Conservation (phyloP, 1,139 yeast species). For the Wickerhamomyces sp. region DNA sequence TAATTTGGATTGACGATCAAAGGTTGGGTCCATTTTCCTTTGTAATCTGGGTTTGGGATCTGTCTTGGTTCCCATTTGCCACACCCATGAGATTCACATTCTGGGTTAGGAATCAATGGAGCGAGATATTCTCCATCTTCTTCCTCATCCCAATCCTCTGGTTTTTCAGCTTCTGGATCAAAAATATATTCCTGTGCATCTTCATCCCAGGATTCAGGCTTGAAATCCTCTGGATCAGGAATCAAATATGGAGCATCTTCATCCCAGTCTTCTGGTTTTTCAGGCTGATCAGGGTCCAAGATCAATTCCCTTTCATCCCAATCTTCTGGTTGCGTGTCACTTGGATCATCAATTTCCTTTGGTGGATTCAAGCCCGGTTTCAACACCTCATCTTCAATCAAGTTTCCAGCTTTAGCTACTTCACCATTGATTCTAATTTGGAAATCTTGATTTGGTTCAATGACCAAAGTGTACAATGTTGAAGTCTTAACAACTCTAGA, state of each 20-base stretch:
- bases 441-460: constrained; percentile 58
- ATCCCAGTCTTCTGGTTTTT: constrained; percentile 82
- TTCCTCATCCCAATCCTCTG: constrained; percentile 81
- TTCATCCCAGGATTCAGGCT: constrained; percentile 81
- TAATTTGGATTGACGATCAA: constrained; percentile 66
- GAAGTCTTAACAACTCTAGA: constrained; percentile 51
- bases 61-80: constrained; percentile 68
- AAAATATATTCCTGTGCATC: constrained; percentile 48
- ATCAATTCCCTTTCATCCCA: constrained; percentile 73
- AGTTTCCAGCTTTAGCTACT: constrained; percentile 61
- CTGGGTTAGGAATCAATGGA: constrained; percentile 66
- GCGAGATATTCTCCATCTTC: constrained; percentile 84
- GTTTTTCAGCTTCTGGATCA: constrained; percentile 62
- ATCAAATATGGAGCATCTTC: constrained; percentile 56
- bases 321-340: constrained; percentile 62
- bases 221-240: constrained; percentile 57
- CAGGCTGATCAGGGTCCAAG: constrained; percentile 57
- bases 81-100: constrained; percentile 66
- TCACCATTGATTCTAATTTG: constrained; percentile 83
- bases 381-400: constrained; percentile 49
- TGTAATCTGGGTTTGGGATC: constrained; percentile 62
- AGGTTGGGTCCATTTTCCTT: constrained; percentile 77
- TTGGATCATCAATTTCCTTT: constrained; percentile 51
- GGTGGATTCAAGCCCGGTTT: constrained; percentile 65
- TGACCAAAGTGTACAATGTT: constrained; percentile 70